A percentile compares a stretch with the other conserved stretches of the same genome.
These are phyloP conservation scores for Clavaria fumosa DNA, from an alignment of 768 basidiomycete species.

Conservation along the genomic window DNA sequence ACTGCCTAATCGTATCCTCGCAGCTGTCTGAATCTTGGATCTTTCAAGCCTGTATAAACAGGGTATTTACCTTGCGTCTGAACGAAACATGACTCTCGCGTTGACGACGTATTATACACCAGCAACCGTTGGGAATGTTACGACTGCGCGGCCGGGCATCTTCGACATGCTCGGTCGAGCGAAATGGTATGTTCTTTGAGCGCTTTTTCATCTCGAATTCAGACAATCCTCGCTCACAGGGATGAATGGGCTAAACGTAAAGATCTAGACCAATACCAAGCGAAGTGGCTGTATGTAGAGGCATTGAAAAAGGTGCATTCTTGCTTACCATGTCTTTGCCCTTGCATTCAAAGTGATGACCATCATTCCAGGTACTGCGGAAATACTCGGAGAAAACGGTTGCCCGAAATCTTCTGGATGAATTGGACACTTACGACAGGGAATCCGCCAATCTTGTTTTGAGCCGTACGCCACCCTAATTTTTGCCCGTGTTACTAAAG, in stretches of 20 bases:
- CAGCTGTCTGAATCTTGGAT: constrained; percentile 7
- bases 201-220: neutral
- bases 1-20: constrained; percentile 1
- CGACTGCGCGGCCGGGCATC: constrained; percentile 61
- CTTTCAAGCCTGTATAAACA: constrained; percentile 79
- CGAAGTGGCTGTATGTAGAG: constrained; percentile 83
- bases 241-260: constrained; percentile 94
- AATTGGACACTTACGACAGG: constrained; percentile 63
- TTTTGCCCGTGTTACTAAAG: neutral
- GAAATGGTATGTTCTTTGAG: constrained; percentile 73
- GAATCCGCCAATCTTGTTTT: constrained; percentile 48
- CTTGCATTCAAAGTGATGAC: constrained; percentile 1
- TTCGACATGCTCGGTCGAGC: constrained; percentile 87
- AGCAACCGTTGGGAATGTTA: constrained; percentile 89
- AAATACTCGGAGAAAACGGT: constrained; percentile 76
- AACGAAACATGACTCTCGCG: constrained; percentile 1
- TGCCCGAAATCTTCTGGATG: constrained; percentile 58
- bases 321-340: neutral
- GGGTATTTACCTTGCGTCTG: constrained; percentile 31
- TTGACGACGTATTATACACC: constrained; percentile 8
- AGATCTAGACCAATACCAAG: constrained; percentile 61
- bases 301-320: constrained; percentile 49
- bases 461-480: constrained; percentile 33
- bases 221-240: constrained; percentile 29
- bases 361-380: constrained; percentile 44